Percentiles rank a stretch among this genome's conserved stretches.
phyloP scores from a whole-genome alignment of 208 protist genomes.

The Angomonas deanei region DNA sequence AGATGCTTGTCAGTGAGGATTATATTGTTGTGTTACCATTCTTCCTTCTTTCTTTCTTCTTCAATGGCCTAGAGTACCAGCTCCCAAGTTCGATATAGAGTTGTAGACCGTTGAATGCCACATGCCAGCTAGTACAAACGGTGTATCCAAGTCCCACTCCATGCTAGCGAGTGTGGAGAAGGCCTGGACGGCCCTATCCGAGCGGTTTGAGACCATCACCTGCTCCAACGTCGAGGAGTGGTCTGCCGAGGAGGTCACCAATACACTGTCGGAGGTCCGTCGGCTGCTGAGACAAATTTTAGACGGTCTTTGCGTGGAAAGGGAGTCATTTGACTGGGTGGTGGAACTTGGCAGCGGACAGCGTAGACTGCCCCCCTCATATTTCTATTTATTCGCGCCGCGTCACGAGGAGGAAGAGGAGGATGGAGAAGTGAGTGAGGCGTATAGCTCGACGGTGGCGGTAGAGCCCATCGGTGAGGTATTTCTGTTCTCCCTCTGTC shows the following conservation, averaged over 20 bases:
- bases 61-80: too few relatives aligned
- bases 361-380: slow-evolving; percentile 42
- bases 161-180: neutral
- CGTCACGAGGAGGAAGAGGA: slow-evolving; percentile 5
- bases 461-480: slow-evolving; percentile 35
- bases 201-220: neutral
- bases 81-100: too few relatives aligned
- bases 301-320: neutral
- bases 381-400: slow-evolving; percentile 39
- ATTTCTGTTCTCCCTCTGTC: slow-evolving; percentile 64
- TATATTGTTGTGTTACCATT: too few relatives aligned
- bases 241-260: neutral
- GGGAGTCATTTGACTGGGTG: neutral
- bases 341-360: slow-evolving; percentile 1
- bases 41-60: too few relatives aligned
- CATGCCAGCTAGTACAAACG: neutral
- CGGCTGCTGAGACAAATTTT: neutral
- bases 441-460: neutral
- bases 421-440: neutral
- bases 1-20: too few relatives aligned
- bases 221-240: neutral
- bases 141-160: neutral
- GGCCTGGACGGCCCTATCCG: neutral
- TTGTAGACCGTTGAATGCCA: too few relatives aligned
- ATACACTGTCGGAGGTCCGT: neutral